Base-by-base conservation (phyloP, 2,329 filamentous ascomycete species). In the Reticulascus tulasneorum region DNA sequence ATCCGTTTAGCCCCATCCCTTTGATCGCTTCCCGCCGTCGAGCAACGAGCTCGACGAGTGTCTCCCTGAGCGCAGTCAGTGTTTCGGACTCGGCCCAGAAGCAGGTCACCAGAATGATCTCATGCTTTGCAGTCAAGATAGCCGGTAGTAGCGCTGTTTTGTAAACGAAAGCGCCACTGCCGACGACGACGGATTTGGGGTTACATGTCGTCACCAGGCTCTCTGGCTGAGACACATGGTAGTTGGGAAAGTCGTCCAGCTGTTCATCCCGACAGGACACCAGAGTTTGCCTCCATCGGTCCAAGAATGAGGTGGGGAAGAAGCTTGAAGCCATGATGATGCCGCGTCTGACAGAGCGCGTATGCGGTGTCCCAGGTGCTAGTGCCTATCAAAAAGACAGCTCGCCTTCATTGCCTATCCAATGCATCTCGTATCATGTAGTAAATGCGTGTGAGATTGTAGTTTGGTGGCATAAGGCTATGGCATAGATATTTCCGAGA, bases 21-120 rank as follows among this genome's bases (percentile, higher is more conserved):
- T 48, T 61, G 34, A 47, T 64, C 18, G 24, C 61, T 60, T 50
- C 68, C 63, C 49, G 49, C 63, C 52, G 50, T 10, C 55, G 44
- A 4, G 56, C 49, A 1, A 83, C 85, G 8, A 93, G 69, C 33
- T 65, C 64, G 11, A 68, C 58, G 1, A 93, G 68, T 1, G 78
- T 66, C 5, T 73, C 62, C 24, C 65, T 68, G 10, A 93, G 63
- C 1, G 69, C 69, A 5, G 71, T 62, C 13, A 82, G 66, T 0
- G 79, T 82, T 2, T 69, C 59, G 0, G 85, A 90, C 0, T 66
- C 64, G 0, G 86, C 80, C 85, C 86, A 90, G 60, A 90, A 93
- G 58, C 86, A 91, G 8, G 86, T 91, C 7, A 89, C 83, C 26
- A 93, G 70, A 40, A 89, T 76, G 19, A 90, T 64, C 49, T 88